Base-by-base conservation (phyloP, 164 flowering plant species). In the Warburgia ugandensis region DNA sequence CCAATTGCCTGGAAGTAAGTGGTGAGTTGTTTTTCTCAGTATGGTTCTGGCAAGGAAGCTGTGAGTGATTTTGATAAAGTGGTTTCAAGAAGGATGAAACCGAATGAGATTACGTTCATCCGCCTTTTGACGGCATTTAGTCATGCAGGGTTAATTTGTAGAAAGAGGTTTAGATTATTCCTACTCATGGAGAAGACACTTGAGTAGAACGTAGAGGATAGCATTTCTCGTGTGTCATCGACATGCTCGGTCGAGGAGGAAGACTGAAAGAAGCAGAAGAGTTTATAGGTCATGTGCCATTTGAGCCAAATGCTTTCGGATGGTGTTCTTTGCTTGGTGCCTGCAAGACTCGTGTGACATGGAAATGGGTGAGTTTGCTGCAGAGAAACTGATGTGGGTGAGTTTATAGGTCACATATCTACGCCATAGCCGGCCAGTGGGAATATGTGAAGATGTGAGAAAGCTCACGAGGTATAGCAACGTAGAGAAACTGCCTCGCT, bases 111-210 rank as follows among this genome's bases (percentile, higher is more conserved):
- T 35, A 76, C 84, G 16, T 76, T 81, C 38, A 40, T 68, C 20
- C 69, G 58, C 56, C 62, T 76, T 45, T 55, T 78, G 58, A 65
- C 50, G 9, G 85, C 73, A 5, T 82, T 81, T 55, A 71, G 78
- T 51, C 89, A 82, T 63, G 59, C 83, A 20, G 83, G 83, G 40
- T n/a, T n/a, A n/a, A n/a, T 55, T 79, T 45, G 75, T 79, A 20
- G 74, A 70, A 25, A 64, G 79, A 70, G 85, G 85, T 10, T 35
- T 75, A 31, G 45, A 56, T 20, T 74, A 56, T 64, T 79, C 79
- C 35, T 2, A 53, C 48, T 68, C 40, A 72, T 79, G 81, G 56
- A 59, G 20, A 61, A 35, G 10, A 55, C 8, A 2, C 68, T 49
- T 61, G 66, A 17, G 49, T 81, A 36, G 50, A 32, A 41, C 81